A percentile compares a stretch with the other conserved stretches of the same genome.
phyloP scores from a whole-genome alignment of 2,329 filamentous ascomycete genomes.

The Boeremia exigua region DNA sequence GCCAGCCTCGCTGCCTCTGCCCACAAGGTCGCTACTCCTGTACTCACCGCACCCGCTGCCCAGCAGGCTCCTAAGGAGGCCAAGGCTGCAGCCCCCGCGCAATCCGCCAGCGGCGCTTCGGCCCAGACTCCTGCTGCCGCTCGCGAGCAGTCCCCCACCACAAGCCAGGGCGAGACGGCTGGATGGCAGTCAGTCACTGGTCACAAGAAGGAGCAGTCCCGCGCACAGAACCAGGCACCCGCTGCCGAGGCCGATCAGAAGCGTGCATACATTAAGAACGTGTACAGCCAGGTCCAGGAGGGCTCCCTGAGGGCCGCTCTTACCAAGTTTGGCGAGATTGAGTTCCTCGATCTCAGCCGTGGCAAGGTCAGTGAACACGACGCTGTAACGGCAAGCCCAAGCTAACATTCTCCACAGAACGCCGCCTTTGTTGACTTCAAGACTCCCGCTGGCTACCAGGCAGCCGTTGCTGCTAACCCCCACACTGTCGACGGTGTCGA shows the following conservation, averaged over 20 bases:
- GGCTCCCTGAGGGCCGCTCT: conserved; percentile 74
- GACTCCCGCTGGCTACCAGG: conserved; percentile 78
- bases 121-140: conserved; percentile 42
- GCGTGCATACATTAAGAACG: conserved; percentile 93
- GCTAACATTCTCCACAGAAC: conserved; percentile 65
- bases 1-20: conserved; percentile 70
- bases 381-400: neutral
- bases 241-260: conserved; percentile 74
- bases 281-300: conserved; percentile 84
- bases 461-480: conserved; percentile 83
- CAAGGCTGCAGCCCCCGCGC: conserved; percentile 47
- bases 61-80: conserved; percentile 43
- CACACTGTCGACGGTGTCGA: conserved; percentile 82
- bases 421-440: conserved; percentile 97
- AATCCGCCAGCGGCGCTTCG: conserved; percentile 28
- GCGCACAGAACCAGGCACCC: conserved; percentile 69
- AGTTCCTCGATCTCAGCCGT: conserved; percentile 69
- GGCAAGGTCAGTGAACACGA: conserved; percentile 70
- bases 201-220: conserved; percentile 83
- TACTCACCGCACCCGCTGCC: conserved; percentile 44
- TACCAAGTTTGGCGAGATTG: conserved; percentile 69
- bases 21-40: conserved; percentile 52
- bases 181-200: conserved; percentile 88
- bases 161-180: conserved; percentile 61
- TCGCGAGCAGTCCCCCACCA: conserved; percentile 45